A percentile compares a stretch with the other conserved stretches of the same genome.
These are phyloP conservation scores for Odontarrhena argentea DNA, from an alignment of 345 rosid genomes.

Conservation along the genomic window DNA sequence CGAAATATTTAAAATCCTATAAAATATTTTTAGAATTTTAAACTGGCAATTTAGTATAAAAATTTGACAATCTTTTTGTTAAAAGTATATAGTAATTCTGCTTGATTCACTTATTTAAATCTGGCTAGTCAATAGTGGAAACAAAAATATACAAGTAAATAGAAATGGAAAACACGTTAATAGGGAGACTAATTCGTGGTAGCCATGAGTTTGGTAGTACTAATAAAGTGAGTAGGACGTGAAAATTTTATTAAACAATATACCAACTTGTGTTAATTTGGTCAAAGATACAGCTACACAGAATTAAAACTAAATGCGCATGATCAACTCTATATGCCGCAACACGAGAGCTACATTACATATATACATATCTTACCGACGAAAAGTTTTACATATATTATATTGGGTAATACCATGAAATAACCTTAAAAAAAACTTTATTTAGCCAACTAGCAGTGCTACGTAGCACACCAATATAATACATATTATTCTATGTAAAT, in stretches of 20 bases:
- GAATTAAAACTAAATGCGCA: background rate
- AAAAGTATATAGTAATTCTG: too few relatives aligned
- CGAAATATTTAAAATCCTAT: too few relatives aligned
- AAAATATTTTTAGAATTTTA: too few relatives aligned
- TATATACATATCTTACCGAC: background rate
- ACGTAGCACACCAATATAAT: too few relatives aligned
- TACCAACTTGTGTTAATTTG: conserved; percentile 35
- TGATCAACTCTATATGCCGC: conserved; percentile 4
- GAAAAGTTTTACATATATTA: background rate
- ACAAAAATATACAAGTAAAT: background rate
- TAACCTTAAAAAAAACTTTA: too few relatives aligned
- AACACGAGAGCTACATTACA: conserved; percentile 6
- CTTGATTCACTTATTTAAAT: too few relatives aligned
- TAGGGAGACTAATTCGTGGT: conserved; percentile 9
- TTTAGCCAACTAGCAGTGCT: too few relatives aligned
- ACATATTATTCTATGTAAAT: too few relatives aligned
- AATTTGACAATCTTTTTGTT: too few relatives aligned
- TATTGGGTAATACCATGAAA: too few relatives aligned
- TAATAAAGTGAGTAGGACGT: conserved; percentile 17
- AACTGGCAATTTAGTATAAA: too few relatives aligned
- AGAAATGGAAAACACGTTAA: conserved; percentile 21
- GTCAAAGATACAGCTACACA: conserved; percentile 20
- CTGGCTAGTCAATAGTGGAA: too few relatives aligned
- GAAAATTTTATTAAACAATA: conserved; percentile 19
- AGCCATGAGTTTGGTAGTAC: conserved; percentile 20